phyloP scores from a whole-genome alignment of 192 early-diverging fungal genomes.

The Umbelopsis sp. region DNA sequence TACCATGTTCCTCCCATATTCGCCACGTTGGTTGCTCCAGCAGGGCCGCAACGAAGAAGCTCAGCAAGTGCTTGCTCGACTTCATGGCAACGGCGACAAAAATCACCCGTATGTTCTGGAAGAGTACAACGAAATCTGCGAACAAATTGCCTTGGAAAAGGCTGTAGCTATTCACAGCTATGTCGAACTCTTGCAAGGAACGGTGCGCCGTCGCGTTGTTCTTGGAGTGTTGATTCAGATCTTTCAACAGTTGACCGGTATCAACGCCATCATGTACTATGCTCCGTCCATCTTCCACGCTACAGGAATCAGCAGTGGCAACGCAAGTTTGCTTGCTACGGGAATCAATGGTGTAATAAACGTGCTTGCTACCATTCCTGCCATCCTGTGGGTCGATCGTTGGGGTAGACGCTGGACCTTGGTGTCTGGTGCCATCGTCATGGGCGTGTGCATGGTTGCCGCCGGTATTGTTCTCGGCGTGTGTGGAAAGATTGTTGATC shows the following conservation, averaged over 20 bases:
- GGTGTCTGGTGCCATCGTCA: slow-evolving; percentile 68
- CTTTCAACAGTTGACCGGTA: slow-evolving; percentile 86
- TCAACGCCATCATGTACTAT: slow-evolving; percentile 86
- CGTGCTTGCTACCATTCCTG: slow-evolving; percentile 82
- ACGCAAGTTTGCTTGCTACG: slow-evolving; percentile 39
- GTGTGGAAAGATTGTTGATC: slow-evolving; percentile 43
- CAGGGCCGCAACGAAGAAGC: slow-evolving; percentile 72
- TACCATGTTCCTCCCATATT: slow-evolving; percentile 81
- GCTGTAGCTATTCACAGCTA: slow-evolving; percentile 66
- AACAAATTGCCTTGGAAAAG: slow-evolving; percentile 62
- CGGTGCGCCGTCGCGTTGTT: slow-evolving; percentile 58
- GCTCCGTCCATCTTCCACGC: slow-evolving; percentile 45
- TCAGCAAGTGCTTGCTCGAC: slow-evolving; percentile 64
- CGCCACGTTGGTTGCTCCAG: slow-evolving; percentile 85
- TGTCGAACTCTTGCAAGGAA: slow-evolving; percentile 51
- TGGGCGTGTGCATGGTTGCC: slow-evolving; percentile 49
- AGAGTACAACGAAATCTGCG: slow-evolving; percentile 76
- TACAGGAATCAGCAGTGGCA: slow-evolving; percentile 34
- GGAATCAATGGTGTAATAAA: slow-evolving; percentile 68
- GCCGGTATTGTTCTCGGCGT: slow-evolving; percentile 41
- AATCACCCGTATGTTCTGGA: slow-evolving; percentile 56
- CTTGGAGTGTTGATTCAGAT: slow-evolving; percentile 70
- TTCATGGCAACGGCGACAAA: slow-evolving; percentile 68
- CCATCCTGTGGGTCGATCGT: slow-evolving; percentile 77
- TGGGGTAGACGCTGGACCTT: slow-evolving; percentile 81